A percentile compares a stretch with the other conserved stretches of the same genome.
Conservation (phyloP, 2,329 filamentous ascomycete species). For the Colletotrichum camelliae region DNA sequence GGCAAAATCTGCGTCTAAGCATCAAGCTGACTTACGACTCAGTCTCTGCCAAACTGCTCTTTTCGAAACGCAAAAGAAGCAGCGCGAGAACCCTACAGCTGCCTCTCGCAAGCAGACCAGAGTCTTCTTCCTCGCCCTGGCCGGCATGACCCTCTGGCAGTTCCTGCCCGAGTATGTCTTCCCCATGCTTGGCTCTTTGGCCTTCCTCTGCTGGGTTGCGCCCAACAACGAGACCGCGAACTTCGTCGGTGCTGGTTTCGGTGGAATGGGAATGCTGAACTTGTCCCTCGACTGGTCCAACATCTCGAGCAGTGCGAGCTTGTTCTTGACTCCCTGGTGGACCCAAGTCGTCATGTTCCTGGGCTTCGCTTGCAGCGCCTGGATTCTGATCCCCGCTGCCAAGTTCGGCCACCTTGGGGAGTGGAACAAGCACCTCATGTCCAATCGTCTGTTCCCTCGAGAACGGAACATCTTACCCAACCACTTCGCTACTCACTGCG, state of each 20-base stretch:
- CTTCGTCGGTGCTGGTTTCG: slow-evolving; percentile 64
- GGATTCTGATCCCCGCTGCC: slow-evolving; percentile 62
- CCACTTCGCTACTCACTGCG: slow-evolving; percentile 38
- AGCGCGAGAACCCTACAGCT: slow-evolving; percentile 53
- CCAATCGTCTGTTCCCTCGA: slow-evolving; percentile 56
- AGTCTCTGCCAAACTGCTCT: slow-evolving; percentile 59
- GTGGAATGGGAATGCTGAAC: slow-evolving; percentile 63
- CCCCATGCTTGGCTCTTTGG: slow-evolving; percentile 29
- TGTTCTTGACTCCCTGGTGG: slow-evolving; percentile 59
- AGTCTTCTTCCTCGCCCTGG: slow-evolving; percentile 59
- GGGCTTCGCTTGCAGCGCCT: slow-evolving; percentile 61
- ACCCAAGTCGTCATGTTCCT: slow-evolving; percentile 57
- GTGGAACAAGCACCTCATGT: slow-evolving; percentile 59
- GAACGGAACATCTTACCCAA: slow-evolving; percentile 52
- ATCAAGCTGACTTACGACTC: background rate
- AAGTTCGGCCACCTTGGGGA: slow-evolving; percentile 60
- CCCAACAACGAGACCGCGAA: slow-evolving; percentile 64
- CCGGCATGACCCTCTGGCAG: slow-evolving; percentile 48
- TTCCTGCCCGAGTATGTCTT: slow-evolving; percentile 15
- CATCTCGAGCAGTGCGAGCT: slow-evolving; percentile 46
- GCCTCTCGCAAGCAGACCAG: slow-evolving; percentile 58
- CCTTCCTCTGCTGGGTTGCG: slow-evolving; percentile 65
- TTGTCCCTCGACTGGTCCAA: slow-evolving; percentile 61
- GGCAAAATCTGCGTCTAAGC: background rate
- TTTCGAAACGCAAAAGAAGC: slow-evolving; percentile 61